Conservation (phyloP, 352 stramenopile genomes). For the Phytophthora fragariaefolia region DNA sequence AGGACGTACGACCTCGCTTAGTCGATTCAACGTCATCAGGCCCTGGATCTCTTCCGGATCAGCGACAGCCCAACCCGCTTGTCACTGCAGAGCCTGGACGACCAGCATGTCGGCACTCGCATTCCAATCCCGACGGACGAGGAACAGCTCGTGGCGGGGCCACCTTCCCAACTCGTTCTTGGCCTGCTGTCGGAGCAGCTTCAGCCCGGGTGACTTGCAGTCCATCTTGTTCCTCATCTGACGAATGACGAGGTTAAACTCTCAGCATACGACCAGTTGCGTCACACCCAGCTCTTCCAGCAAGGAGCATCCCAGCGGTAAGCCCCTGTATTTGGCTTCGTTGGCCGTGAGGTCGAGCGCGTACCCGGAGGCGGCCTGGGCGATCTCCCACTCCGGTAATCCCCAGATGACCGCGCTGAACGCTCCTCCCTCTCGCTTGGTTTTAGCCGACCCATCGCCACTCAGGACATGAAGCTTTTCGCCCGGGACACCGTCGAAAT, state of each 20-base stretch:
- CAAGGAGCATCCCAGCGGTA: conserved; percentile 2
- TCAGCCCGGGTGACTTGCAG: not conserved
- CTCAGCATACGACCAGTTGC: conserved; percentile 5
- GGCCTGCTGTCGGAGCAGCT: not conserved
- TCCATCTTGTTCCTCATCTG: conserved; percentile 1
- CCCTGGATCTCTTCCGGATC: too few relatives aligned
- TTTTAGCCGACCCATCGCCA: conserved; percentile 12
- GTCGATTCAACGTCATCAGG: not conserved
- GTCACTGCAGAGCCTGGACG: conserved; percentile 1
- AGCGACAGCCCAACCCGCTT: not conserved
- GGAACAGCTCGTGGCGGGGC: too few relatives aligned
- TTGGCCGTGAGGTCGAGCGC: conserved; percentile 19
- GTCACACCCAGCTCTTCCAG: too few relatives aligned
- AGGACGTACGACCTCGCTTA: not conserved
- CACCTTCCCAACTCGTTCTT: not conserved
- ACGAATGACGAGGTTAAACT: conserved; percentile 16
- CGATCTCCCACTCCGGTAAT: conserved; percentile 13
- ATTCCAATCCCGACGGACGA: conserved; percentile 10
- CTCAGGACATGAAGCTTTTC: conserved; percentile 3
- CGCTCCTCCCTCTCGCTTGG: conserved; percentile 2
- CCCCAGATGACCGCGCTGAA: conserved; percentile 13
- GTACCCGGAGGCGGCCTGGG: not conserved
- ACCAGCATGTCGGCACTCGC: conserved; percentile 4
- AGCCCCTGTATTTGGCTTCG: conserved; percentile 23
- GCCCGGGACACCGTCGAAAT: not conserved